A percentile compares a stretch with the other conserved stretches of the same genome.
Evolutionary conservation across 2,329 filamentous ascomycete genomes (phyloP).

Genomic region (Tolypocladium endophyticum): DNA sequence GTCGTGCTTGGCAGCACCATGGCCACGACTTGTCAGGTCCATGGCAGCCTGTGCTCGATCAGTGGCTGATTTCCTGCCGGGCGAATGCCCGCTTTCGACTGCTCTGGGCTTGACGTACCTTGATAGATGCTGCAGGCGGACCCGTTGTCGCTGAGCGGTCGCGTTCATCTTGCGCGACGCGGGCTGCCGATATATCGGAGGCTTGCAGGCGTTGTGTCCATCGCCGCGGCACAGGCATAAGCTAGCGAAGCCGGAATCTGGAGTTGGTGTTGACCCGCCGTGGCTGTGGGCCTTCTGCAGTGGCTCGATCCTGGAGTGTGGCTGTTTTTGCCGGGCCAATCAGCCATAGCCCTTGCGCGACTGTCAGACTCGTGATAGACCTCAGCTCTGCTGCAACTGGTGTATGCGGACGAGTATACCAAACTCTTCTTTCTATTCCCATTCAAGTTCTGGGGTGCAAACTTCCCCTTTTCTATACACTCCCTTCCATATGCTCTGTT

Average conservation of each 20-base stretch:
- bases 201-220: neutral
- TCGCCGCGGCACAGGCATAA: neutral
- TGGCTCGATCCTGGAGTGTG: neutral
- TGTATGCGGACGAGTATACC: neutral
- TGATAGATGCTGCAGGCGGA: neutral
- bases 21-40: neutral
- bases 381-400: neutral
- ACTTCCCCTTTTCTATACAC: too few species aligned
- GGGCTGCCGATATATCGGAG: neutral
- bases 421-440: neutral
- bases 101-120: neutral
- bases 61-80: neutral
- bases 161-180: neutral
- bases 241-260: conserved; percentile 3
- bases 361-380: neutral
- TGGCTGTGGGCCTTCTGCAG: conserved; percentile 3
- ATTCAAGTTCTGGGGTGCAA: neutral
- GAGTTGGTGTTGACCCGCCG: conserved; percentile 11
- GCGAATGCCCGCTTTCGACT: neutral
- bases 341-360: neutral
- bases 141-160: neutral
- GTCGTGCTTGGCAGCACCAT: neutral
- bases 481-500: too few species aligned
- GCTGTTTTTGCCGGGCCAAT: neutral
- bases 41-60: neutral